Conservation (phyloP, 768 basidiomycete species). For the Leccinum subtestaceum region DNA sequence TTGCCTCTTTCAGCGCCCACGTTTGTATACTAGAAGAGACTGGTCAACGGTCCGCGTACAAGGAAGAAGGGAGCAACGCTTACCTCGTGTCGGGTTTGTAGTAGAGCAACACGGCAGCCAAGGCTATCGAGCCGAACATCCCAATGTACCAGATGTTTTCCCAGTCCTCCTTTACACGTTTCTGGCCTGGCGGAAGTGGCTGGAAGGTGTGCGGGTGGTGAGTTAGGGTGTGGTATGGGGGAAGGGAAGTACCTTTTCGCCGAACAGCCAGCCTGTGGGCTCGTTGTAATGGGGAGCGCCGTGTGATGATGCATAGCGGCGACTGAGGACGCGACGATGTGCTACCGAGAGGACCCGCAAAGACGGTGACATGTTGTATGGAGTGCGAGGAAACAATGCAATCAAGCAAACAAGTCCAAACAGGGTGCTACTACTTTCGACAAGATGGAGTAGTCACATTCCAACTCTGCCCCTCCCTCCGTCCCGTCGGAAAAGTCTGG, state of each 20-base stretch:
- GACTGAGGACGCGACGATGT: constrained; percentile 27
- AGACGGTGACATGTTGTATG: constrained; percentile 42
- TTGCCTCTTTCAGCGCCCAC: constrained; percentile 90
- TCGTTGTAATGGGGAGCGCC: constrained; percentile 85
- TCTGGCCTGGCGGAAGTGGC: constrained; percentile 79
- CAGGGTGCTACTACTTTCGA: constrained; percentile 24
- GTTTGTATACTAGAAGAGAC: constrained; percentile 67
- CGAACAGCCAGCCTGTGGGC: constrained; percentile 83
- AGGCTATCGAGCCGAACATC: constrained; percentile 84
- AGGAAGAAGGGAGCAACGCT: constrained; percentile 23
- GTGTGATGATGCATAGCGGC: constrained; percentile 69
- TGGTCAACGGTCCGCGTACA: constrained; percentile 1
- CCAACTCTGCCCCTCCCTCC: constrained; percentile 27
- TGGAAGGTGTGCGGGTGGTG: constrained; percentile 27
- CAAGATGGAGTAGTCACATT: constrained; percentile 40
- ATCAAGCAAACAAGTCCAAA: constrained; percentile 26
- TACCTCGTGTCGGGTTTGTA: constrained; percentile 95
- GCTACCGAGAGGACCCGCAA: constrained; percentile 36
- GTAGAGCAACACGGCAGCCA: constrained; percentile 74
- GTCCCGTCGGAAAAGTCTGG: constrained; percentile 39
- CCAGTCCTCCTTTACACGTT: constrained; percentile 87
- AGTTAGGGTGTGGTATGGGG: neutral
- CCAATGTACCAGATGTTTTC: constrained; percentile 88
- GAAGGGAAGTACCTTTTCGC: constrained; percentile 66
- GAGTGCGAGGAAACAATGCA: constrained; percentile 4